A percentile compares a stretch with the other conserved stretches of the same genome.
These are phyloP conservation scores for Ceratocystis harringtonii DNA, from an alignment of 2,329 filamentous ascomycete genomes.

Conservation along the genomic window DNA sequence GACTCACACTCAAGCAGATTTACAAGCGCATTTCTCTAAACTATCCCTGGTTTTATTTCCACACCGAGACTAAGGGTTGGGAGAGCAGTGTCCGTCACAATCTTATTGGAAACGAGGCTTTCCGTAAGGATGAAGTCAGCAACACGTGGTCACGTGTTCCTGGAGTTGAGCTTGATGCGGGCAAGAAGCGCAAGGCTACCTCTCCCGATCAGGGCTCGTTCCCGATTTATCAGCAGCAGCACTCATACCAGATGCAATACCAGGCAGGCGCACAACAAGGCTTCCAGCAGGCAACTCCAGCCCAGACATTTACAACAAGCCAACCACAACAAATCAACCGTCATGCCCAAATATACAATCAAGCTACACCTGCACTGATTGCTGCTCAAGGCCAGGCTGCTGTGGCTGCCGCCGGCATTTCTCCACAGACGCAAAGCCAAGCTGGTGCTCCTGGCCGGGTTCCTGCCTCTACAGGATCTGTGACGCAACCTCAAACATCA, in stretches of 20 bases:
- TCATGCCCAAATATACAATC: conserved; percentile 8
- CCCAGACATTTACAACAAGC: background rate
- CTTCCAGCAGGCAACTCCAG: conserved; percentile 5
- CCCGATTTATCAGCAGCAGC: conserved; percentile 23
- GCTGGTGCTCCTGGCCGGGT: conserved; percentile 8
- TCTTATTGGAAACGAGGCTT: conserved; percentile 46
- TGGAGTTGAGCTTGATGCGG: conserved; percentile 43
- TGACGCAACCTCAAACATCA: conserved; percentile 1
- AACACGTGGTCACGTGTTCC: conserved; percentile 43
- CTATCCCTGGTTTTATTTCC: conserved; percentile 46
- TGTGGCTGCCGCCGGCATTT: background rate
- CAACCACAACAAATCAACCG: conserved; percentile 3
- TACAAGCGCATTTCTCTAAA: conserved; percentile 45
- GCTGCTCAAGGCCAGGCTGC: conserved; percentile 15
- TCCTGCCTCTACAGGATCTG: background rate
- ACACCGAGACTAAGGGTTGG: conserved; percentile 48
- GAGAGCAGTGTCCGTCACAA: conserved; percentile 51
- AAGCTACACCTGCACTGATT: conserved; percentile 12
- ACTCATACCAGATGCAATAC: conserved; percentile 16
- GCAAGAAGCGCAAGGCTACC: conserved; percentile 43
- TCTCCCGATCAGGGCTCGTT: conserved; percentile 33
- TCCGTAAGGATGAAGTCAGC: conserved; percentile 42
- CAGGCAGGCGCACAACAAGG: conserved; percentile 9
- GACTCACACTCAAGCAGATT: conserved; percentile 45
- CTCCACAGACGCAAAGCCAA: conserved; percentile 14